Conservation (phyloP, 2,329 filamentous ascomycete genomes). For the Sporothrix euskadiensis region DNA sequence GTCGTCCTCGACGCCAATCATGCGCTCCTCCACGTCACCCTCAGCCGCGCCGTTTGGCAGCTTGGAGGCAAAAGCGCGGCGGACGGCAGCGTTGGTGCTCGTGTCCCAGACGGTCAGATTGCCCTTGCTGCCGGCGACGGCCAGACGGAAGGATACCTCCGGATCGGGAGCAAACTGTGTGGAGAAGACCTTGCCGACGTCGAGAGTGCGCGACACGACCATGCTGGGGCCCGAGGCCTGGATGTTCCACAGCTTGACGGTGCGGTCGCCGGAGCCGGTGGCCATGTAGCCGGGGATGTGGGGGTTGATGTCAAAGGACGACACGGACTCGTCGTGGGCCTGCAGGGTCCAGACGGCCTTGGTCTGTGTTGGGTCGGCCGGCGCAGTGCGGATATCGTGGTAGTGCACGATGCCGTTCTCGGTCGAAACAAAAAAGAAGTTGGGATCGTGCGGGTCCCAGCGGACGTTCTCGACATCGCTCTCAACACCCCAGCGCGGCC, state of each 20-base stretch:
- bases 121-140: constrained; percentile 93
- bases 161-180: constrained; percentile 85
- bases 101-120: constrained; percentile 95
- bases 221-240: constrained; percentile 77
- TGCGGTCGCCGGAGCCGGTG: constrained; percentile 91
- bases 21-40: constrained; percentile 69
- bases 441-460: constrained; percentile 91
- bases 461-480: constrained; percentile 89
- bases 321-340: constrained; percentile 89
- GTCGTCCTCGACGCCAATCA: constrained; percentile 68
- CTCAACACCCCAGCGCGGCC: constrained; percentile 87
- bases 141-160: constrained; percentile 87
- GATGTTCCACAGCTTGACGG: constrained; percentile 96
- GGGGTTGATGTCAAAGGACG: constrained; percentile 88
- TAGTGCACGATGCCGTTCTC: constrained; percentile 91
- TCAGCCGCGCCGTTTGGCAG: constrained; percentile 57
- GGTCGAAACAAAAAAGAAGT: constrained; percentile 94
- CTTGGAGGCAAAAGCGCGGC: constrained; percentile 76
- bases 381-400: constrained; percentile 79
- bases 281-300: constrained; percentile 89
- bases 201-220: constrained; percentile 87
- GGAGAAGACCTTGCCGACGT: constrained; percentile 92
- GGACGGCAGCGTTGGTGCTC: constrained; percentile 83
- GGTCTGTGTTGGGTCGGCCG: constrained; percentile 68
- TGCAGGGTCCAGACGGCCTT: constrained; percentile 94